phyloP scores from a whole-genome alignment of 345 rosid genomes.

The Ceriops decandra region DNA sequence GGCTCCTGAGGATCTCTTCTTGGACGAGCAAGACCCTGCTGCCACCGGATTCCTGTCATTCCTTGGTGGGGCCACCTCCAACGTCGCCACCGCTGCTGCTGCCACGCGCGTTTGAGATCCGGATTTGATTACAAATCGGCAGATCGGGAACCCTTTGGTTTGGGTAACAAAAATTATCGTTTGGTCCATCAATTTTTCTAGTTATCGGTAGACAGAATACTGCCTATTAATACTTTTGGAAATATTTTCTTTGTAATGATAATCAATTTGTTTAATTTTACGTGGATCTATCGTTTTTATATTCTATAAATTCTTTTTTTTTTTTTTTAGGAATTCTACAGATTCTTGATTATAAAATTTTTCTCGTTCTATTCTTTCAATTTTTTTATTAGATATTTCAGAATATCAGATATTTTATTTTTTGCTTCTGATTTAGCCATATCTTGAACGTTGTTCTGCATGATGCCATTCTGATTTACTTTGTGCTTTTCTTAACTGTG shows the following conservation, averaged over 20 bases:
- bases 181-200: neutral
- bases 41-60: slow-evolving; percentile 66
- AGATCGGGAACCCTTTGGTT: neutral
- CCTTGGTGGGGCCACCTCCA: slow-evolving; percentile 67
- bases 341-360: neutral
- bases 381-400: too few relatives aligned
- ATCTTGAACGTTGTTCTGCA: neutral
- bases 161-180: slow-evolving; percentile 4
- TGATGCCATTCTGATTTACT: neutral
- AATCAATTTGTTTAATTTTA: neutral
- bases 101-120: slow-evolving; percentile 40
- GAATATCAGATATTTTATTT: too few relatives aligned
- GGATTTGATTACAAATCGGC: neutral
- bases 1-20: slow-evolving; percentile 67
- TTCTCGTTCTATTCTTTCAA: neutral
- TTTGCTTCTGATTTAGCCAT: neutral
- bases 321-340: neutral
- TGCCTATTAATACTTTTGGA: neutral
- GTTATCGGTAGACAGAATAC: slow-evolving; percentile 6
- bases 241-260: neutral
- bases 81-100: slow-evolving; percentile 46
- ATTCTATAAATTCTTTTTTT: neutral
- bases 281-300: neutral
- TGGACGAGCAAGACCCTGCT: slow-evolving; percentile 67
- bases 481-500: neutral